Percentiles rank a stretch among this genome's conserved stretches.
Conservation (phyloP, 1,139 yeast species). For the Yarrowia galli region DNA sequence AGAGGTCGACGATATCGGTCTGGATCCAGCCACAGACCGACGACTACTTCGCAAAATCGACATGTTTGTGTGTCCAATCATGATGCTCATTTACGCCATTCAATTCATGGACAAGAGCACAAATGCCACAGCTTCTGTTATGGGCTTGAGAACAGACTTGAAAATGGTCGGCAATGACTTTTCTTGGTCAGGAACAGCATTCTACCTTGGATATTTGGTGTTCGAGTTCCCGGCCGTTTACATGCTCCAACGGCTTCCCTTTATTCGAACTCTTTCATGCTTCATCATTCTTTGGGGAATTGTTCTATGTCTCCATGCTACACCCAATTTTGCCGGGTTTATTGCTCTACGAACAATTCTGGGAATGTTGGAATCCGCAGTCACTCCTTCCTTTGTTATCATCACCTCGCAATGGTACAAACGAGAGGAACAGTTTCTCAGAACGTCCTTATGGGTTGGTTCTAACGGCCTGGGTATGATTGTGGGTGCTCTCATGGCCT, state of each 20-base stretch:
- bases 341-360: conserved; percentile 1
- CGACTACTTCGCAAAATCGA: conserved; percentile 3
- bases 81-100: conserved; percentile 2
- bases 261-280: not conserved
- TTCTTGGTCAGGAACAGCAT: not conserved
- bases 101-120: conserved; percentile 11
- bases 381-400: not conserved
- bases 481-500: not conserved
- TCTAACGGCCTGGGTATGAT: conserved; percentile 1
- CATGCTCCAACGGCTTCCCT: not conserved
- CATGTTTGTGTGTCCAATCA: not conserved
- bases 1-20: not conserved
- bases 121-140: not conserved
- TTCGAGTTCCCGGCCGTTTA: conserved; percentile 6
- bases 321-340: not conserved
- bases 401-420: conserved; percentile 6
- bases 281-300: conserved; percentile 2
- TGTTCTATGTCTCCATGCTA: conserved; percentile 3
- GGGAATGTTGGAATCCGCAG: conserved; percentile 1
- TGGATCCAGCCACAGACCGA: not conserved
- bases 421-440: conserved; percentile 2
- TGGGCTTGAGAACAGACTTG: not conserved
- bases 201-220: not conserved
- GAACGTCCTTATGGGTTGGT: not conserved
- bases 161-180: not conserved